Evolutionary conservation across 2,329 filamentous ascomycete species (phyloP), one percentile per base, ranked within the genome.

Genomic region (Sordariomycetes sp.): DNA sequence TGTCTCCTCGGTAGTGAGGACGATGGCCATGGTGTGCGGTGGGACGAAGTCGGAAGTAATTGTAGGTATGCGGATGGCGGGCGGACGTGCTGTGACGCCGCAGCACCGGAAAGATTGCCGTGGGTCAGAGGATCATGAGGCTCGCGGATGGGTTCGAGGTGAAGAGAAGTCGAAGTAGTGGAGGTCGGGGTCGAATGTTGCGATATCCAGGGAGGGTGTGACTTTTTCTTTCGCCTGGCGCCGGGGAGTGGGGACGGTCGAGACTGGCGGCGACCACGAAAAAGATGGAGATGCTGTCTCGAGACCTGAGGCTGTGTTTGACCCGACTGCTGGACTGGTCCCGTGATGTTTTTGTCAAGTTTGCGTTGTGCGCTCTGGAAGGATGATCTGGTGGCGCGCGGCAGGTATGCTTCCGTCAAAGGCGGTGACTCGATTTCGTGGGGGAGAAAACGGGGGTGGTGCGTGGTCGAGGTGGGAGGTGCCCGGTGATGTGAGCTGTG

Each of bases 11-110:
- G 71, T 67, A 28, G 65, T 51, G 39, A 76, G 57, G 44, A 74
- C 70, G 43, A 72, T 67, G 25, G 72, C 71, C 72, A 76, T 76
- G 39, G 43, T 54, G 47, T 31, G n/a, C n/a, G 14, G 23, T 26
- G 26, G 9, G 27, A 8, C 10, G 17, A 15, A 8, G 12, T 5
- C 12, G 17, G 15, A 33, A 10, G 11, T 10, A 17, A 17, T 8
- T 17, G 37, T 29, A 39, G 8, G 20, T 29, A 17, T 17, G 14
- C 8, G 17, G 24, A 33, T 18, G 19, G 14, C 9, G n/a, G 28
- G n/a, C n/a, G 6, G 38, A 35, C 25, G 28, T 30, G 29, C 24
- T 6, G 21, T 20, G 37, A 39, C 31, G 39, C 39, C 34, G 39
- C 20, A 34, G 35, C 24, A 35, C 30, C 28, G 34, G 36, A 32